Evolutionary conservation across 768 basidiomycete species (phyloP).

Genomic region (Krasilnikovozyma curviuscula): DNA sequence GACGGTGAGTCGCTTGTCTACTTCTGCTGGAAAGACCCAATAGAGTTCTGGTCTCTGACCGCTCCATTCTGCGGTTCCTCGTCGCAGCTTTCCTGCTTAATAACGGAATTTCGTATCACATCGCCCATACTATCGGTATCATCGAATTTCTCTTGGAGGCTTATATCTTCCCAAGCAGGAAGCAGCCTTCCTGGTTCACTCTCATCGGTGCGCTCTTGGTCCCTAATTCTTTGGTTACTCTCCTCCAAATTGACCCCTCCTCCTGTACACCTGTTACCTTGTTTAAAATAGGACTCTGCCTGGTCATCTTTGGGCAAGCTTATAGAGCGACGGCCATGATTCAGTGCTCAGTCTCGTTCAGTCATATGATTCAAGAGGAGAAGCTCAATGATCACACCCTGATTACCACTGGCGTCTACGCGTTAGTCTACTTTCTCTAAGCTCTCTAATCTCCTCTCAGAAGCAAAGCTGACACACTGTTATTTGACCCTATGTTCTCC

Average conservation of each 20-base stretch:
- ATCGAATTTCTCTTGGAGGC: conserved; percentile 56
- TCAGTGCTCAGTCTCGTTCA: conserved; percentile 81
- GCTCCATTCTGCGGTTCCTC: conserved; percentile 3
- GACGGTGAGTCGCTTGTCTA: conserved; percentile 47
- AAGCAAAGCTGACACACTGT: not conserved
- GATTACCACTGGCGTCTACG: conserved; percentile 76
- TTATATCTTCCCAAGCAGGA: conserved; percentile 47
- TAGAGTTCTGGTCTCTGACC: not conserved
- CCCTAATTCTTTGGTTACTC: too few species aligned
- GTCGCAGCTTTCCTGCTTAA: conserved; percentile 71
- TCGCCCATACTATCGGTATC: conserved; percentile 60
- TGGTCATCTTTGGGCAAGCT: conserved; percentile 52
- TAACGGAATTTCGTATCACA: conserved; percentile 66
- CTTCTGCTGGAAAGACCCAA: not conserved
- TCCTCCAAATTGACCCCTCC: not conserved
- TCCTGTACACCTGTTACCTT: not conserved
- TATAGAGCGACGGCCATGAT: conserved; percentile 89
- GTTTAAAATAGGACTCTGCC: conserved; percentile 43
- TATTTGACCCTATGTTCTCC: not conserved
- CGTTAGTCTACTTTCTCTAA: conserved; percentile 33
- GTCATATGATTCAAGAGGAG: conserved; percentile 59
- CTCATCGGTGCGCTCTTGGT: too few species aligned
- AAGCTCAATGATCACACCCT: conserved; percentile 57
- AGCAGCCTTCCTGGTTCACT: too few species aligned
- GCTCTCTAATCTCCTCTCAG: not conserved